A percentile compares a stretch with the other conserved stretches of the same genome.
phyloP scores from a whole-genome alignment of 2,329 filamentous ascomycete species.

The Aschersonia sp. region DNA sequence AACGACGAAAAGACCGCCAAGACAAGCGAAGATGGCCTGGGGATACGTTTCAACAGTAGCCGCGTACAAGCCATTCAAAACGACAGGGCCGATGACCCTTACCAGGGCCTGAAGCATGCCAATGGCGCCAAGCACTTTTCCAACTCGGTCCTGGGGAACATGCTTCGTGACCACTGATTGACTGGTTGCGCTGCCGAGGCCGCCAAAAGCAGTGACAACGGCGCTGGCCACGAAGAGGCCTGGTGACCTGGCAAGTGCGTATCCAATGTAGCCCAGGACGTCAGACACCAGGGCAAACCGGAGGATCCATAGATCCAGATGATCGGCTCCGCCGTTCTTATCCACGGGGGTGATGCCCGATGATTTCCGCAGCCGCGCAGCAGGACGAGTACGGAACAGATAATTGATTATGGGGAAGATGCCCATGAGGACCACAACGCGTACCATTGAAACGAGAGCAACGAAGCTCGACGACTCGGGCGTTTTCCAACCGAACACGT shows the following conservation, averaged over 20 bases:
- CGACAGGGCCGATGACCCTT: conserved; percentile 60
- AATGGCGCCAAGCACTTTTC: conserved; percentile 76
- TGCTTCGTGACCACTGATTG: conserved; percentile 84
- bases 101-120: conserved; percentile 75
- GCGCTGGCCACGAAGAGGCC: conserved; percentile 57
- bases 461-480: conserved; percentile 70
- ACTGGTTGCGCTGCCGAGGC: conserved; percentile 71
- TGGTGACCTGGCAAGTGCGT: conserved; percentile 47
- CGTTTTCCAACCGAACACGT: conserved; percentile 68
- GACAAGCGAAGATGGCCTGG: conserved; percentile 68
- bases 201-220: conserved; percentile 61
- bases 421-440: conserved; percentile 61
- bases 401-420: conserved; percentile 67
- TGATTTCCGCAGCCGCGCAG: conserved; percentile 23
- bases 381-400: conserved; percentile 46
- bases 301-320: conserved; percentile 63
- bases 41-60: conserved; percentile 64
- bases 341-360: conserved; percentile 23
- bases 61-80: conserved; percentile 80
- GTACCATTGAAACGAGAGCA: conserved; percentile 60
- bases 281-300: conserved; percentile 65
- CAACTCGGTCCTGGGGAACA: conserved; percentile 66
- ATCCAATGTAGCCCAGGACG: conserved; percentile 60
- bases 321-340: conserved; percentile 55
- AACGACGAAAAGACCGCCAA: conserved; percentile 50